Evolutionary conservation across 2,329 filamentous ascomycete genomes (phyloP), one percentile per base, ranked within the genome.

Genomic region (Claviceps purpurea): DNA sequence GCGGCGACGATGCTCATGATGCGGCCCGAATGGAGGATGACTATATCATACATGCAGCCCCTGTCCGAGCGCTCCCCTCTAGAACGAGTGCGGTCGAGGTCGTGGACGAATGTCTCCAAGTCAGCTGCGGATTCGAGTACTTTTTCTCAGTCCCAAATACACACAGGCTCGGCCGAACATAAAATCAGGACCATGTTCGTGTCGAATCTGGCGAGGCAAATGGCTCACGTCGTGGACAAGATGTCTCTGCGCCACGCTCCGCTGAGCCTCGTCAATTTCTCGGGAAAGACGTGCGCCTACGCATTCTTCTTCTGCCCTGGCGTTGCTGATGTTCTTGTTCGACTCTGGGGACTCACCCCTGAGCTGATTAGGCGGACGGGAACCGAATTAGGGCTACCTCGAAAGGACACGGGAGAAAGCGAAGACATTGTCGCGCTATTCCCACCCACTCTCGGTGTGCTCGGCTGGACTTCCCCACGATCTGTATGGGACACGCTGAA

Each of bases 251-350:
- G 87, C 48, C 85, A 89, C 54, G 73, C 73, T 4, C 77, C 78
- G 1, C 61, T 73, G 20, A 85, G 81, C 59, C 66, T 89, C 54
- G 87, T 95, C 53, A 85, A 85, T 34, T 95, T 95, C 64, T 89
- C 87, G 51, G 90, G 88, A 54, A 94, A 93, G 68, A 87, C 89
- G 4, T 91, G 87, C 62, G 89, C 90, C 2, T 95, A 94, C 66
- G 89, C 88, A 34, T 95, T 95, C 67, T 93, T 91, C 69, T 96
- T 95, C 61, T 90, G 87, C 30, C 88, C 89, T 0, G 88, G 88
- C 4, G 79, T 95, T 51, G 85, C 88, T 7, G 89, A 95, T 61
- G 79, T 95, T 49, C 73, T 95, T 48, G 79, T 91, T 26, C 81
- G 89, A 16, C 71, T 95, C 5, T 95, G 90, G 89, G 81, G 79